Evolutionary conservation across 2,329 filamentous ascomycete species (phyloP), one percentile per base, ranked within the genome.

Genomic region (Aspergillus sp.): DNA sequence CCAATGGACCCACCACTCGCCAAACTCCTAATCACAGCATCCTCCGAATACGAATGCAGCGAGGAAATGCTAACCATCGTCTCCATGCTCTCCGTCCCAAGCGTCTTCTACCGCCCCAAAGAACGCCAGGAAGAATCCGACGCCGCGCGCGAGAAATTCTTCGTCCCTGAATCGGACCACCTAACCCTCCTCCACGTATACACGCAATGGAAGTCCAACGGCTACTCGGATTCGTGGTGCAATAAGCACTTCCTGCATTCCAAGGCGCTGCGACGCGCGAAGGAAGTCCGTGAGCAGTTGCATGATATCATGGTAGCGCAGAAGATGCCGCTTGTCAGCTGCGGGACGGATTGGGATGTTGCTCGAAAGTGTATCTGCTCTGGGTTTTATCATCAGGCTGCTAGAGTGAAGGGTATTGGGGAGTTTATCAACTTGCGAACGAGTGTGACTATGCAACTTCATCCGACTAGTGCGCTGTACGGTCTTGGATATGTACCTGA

Each of bases 21-120:
- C 6, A 98, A 98, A 69, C 82, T 98, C 10, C 80, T 98, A 47
- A 95, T 98, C 63, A 95, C 87, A 41, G 88, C 90, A 0, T 85
- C 90, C 0, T 86, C 87, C 46, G 84, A 90, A 53, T 96, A 96
- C 65, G 86, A 82, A 41, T 98, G 93, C 70, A 93, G 86, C 67
- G 91, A 97, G 70, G 93, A 98, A 69, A 96, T 98, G 86, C 81
- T 96, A 19, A 97, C 90, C 0, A 97, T 98, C 43, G 93, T 98
- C 19, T 91, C 90, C 20, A 97, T 98, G 93, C 80, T 98, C 7
- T 95, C 89, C 1, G 93, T 98, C 0, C 93, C 93, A 7, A 94
- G 85, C 53, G 93, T 97, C 23, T 98, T 97, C 71, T 97, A 96
- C 72, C 83, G 94, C 5, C 93, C 93, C 3, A 96, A 95, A 65